These are phyloP conservation scores for Agarophyton chilense DNA, from an alignment of 23 red algal species.

Conservation along the genomic window DNA sequence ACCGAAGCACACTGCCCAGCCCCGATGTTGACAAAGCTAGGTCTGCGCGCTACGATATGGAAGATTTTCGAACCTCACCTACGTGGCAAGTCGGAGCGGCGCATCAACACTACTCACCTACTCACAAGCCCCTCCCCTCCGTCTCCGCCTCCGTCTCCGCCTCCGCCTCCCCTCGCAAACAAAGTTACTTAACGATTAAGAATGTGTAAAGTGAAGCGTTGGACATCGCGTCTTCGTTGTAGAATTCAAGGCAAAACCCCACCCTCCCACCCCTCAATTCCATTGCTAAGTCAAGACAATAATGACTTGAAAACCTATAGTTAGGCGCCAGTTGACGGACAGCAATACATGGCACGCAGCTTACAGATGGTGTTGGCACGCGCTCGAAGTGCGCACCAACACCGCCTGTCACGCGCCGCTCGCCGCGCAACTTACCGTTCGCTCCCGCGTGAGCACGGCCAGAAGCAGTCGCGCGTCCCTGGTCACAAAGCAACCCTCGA, in stretches of 20 bases:
- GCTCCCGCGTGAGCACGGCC: background rate
- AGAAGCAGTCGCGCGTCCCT: background rate
- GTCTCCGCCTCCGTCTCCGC: background rate
- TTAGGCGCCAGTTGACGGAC: background rate
- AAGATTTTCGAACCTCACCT: background rate
- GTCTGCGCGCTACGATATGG: background rate
- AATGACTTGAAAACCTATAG: background rate
- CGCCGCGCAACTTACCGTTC: background rate
- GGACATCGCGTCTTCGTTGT: background rate
- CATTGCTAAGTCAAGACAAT: no score
- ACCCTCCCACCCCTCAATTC: no score
- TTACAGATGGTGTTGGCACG: background rate
- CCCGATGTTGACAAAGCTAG: no score
- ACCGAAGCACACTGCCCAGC: no score
- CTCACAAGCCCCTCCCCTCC: background rate
- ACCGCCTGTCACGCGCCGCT: background rate
- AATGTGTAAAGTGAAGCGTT: conserved; percentile 11
- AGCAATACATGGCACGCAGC: background rate
- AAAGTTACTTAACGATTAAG: no score
- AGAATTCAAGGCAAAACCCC: no score
- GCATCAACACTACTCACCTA: background rate
- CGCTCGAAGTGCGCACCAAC: no score
- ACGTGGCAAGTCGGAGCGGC: background rate
- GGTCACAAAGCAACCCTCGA: background rate
- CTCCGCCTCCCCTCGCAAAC: background rate